Evolutionary conservation across 1,139 yeast genomes (phyloP).

Genomic region (Candida tropicalis): DNA sequence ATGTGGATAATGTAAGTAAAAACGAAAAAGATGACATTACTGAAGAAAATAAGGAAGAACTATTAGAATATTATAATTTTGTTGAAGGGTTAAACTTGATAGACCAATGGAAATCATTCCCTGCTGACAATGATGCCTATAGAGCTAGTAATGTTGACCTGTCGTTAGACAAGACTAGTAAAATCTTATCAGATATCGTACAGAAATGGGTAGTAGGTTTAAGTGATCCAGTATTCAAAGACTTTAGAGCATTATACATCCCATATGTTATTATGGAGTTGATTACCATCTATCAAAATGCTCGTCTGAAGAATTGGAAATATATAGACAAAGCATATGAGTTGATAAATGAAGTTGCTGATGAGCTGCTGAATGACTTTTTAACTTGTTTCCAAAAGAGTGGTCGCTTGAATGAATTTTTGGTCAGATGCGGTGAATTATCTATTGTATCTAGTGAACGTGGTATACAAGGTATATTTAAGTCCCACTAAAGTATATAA

Average conservation of each 20-base stretch:
- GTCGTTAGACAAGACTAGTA: constrained; percentile 41
- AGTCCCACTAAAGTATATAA: constrained; percentile 3
- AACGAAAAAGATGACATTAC: constrained; percentile 25
- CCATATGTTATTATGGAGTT: constrained; percentile 72
- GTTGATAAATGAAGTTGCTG: constrained; percentile 54
- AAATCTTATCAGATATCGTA: constrained; percentile 29
- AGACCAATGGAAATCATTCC: constrained; percentile 42
- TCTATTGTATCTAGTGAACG: constrained; percentile 50
- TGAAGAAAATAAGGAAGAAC: constrained; percentile 50
- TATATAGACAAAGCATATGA: constrained; percentile 57
- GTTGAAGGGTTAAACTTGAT: constrained; percentile 42
- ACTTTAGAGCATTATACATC: constrained; percentile 67
- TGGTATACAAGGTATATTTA: constrained; percentile 33
- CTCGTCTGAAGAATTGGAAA: constrained; percentile 40
- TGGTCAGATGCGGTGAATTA: constrained; percentile 59
- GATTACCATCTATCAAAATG: constrained; percentile 52
- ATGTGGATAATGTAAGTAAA: constrained; percentile 34
- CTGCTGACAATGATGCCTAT: constrained; percentile 25
- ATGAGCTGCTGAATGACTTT: constrained; percentile 42
- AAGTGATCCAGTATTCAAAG: constrained; percentile 32
- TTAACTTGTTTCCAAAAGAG: constrained; percentile 57
- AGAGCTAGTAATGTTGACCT: constrained; percentile 36
- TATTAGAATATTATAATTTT: constrained; percentile 54
- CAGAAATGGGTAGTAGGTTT: constrained; percentile 37
- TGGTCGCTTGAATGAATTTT: constrained; percentile 65